phyloP scores from a whole-genome alignment of 192 early-diverging fungal genomes.

The Umbelopsis ramanniana region DNA sequence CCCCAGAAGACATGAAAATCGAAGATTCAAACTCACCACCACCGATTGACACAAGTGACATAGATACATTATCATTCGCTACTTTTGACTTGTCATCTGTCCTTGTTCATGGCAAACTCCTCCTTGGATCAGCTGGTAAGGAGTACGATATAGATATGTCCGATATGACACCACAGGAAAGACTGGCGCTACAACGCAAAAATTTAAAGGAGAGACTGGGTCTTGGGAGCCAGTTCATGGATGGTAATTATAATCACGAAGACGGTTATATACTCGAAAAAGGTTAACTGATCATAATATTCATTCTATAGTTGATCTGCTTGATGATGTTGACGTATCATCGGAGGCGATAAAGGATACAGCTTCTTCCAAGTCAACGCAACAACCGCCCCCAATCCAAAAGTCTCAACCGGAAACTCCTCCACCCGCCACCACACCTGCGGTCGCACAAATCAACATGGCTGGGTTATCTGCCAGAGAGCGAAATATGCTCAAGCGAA shows the following conservation, averaged over 20 bases:
- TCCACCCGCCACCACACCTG: constrained; percentile 38
- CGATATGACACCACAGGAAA: constrained; percentile 80
- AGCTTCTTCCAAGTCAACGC: neutral
- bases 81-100: constrained; percentile 86
- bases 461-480: constrained; percentile 88
- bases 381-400: constrained; percentile 23
- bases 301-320: constrained; percentile 68
- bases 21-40: constrained; percentile 26
- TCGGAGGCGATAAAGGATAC: constrained; percentile 27
- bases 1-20: constrained; percentile 25
- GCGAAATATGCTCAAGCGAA: constrained; percentile 87
- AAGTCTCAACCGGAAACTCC: constrained; percentile 9
- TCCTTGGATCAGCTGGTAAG: constrained; percentile 86
- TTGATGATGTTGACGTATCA: constrained; percentile 83
- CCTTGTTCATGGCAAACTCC: constrained; percentile 72
- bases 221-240: constrained; percentile 87
- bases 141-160: constrained; percentile 90
- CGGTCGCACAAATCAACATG: constrained; percentile 59
- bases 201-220: constrained; percentile 85
- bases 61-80: constrained; percentile 70
- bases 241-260: constrained; percentile 51
- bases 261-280: neutral
- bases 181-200: constrained; percentile 80
- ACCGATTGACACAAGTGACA: constrained; percentile 35
- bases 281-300: neutral